These are phyloP conservation scores for Chaetomium cochliodes DNA, from an alignment of 495 filamentous ascomycete species.

Conservation along the genomic window DNA sequence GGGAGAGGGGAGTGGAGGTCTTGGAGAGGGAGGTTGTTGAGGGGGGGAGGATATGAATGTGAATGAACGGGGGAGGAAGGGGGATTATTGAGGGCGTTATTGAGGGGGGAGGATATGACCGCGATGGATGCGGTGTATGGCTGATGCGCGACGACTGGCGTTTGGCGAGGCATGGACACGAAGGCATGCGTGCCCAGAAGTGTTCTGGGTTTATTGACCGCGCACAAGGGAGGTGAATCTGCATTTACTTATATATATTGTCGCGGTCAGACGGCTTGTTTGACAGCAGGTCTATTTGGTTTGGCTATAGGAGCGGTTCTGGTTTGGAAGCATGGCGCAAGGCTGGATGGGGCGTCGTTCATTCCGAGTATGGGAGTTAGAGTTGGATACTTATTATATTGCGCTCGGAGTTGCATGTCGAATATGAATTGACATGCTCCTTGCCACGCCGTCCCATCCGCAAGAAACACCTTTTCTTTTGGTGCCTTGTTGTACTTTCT, in stretches of 20 bases:
- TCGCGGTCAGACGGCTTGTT: not conserved
- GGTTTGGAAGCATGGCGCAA: not conserved
- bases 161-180: not conserved
- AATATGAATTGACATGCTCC: not conserved
- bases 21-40: slow-evolving; percentile 39
- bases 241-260: not conserved
- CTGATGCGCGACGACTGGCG: not conserved
- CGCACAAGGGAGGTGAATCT: not conserved
- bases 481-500: not conserved
- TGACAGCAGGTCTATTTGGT: not conserved
- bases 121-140: not conserved
- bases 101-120: slow-evolving; percentile 36
- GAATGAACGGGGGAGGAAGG: slow-evolving; percentile 2
- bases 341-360: not conserved
- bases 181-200: not conserved
- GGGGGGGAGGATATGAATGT: slow-evolving; percentile 34
- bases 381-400: not conserved
- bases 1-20: slow-evolving; percentile 53
- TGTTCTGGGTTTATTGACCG: not conserved
- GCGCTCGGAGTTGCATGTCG: not conserved
- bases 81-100: slow-evolving; percentile 40
- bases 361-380: no score
- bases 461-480: not conserved
- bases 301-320: not conserved
- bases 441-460: not conserved